These are phyloP conservation scores for Pichia sp. DNA, from an alignment of 1,139 yeast genomes.

Conservation along the genomic window DNA sequence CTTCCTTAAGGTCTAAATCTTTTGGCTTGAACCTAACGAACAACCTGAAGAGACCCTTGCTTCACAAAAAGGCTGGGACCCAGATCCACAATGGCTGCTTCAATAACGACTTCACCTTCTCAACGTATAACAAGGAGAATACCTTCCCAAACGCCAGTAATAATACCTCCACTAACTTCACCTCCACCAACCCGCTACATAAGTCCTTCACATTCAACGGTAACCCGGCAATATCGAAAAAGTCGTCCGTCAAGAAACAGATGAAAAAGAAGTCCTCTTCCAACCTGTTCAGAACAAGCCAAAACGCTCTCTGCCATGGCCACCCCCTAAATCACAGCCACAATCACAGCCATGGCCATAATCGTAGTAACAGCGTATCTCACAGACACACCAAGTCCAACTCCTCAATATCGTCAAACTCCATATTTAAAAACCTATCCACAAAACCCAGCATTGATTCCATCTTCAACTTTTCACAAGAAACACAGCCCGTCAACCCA, in stretches of 20 bases:
- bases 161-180: not conserved
- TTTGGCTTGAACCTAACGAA: constrained; percentile 3
- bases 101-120: constrained; percentile 3
- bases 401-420: constrained; percentile 11
- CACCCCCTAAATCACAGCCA: constrained; percentile 4
- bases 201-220: constrained; percentile 13
- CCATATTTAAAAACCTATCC: constrained; percentile 11
- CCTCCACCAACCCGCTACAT: constrained; percentile 5
- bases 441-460: constrained; percentile 14
- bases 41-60: constrained; percentile 7
- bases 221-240: constrained; percentile 12
- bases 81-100: not conserved
- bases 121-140: constrained; percentile 11
- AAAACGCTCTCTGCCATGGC: not conserved
- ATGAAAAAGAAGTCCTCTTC: constrained; percentile 13
- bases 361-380: not conserved
- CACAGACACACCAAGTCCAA: constrained; percentile 9
- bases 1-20: constrained; percentile 6
- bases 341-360: constrained; percentile 1
- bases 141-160: not conserved
- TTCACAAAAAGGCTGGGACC: not conserved
- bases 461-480: constrained; percentile 10
- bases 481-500: not conserved
- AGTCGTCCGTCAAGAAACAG: constrained; percentile 14
- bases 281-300: constrained; percentile 6